These are phyloP conservation scores for Climacium dendroides DNA, from an alignment of 225 moss, liverwort and hornwort genomes.

Conservation along the genomic window DNA sequence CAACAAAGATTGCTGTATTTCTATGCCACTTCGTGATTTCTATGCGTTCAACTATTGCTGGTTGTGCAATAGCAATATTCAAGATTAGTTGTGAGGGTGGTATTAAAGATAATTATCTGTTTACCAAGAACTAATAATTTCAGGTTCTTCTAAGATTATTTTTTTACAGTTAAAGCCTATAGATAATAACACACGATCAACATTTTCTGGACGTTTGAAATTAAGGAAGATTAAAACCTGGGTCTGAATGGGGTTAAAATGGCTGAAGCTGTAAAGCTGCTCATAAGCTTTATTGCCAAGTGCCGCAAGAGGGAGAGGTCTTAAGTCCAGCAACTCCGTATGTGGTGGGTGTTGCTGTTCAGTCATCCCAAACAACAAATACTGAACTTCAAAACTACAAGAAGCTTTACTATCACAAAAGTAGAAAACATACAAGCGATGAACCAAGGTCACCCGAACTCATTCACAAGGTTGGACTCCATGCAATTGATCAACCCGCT, in stretches of 20 bases:
- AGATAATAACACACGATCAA: not conserved
- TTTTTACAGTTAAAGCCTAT: not conserved
- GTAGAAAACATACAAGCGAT: not conserved
- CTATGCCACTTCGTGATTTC: not conserved
- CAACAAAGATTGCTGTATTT: not conserved
- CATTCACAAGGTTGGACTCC: not conserved
- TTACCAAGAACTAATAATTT: not conserved
- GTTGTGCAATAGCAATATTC: not conserved
- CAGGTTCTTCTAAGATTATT: not conserved
- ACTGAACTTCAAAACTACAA: not conserved
- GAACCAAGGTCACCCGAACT: not conserved
- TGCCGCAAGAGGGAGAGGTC: conserved; percentile 71
- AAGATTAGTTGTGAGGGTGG: not conserved
- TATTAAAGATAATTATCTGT: not conserved
- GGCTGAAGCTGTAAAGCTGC: conserved; percentile 82
- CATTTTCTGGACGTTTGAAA: not conserved
- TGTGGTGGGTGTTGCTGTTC: conserved; percentile 84
- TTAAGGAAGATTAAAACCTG: conserved; percentile 37
- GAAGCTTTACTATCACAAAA: not conserved
- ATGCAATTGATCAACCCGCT: not conserved
- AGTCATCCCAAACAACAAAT: not conserved
- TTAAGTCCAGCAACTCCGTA: conserved; percentile 86
- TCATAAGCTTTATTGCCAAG: conserved; percentile 70
- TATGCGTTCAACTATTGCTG: not conserved
- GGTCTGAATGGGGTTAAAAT: conserved; percentile 98